Evolutionary conservation across 371 early-diverging fungal genomes (phyloP).

Genomic region (Capillidium heterosporum): DNA sequence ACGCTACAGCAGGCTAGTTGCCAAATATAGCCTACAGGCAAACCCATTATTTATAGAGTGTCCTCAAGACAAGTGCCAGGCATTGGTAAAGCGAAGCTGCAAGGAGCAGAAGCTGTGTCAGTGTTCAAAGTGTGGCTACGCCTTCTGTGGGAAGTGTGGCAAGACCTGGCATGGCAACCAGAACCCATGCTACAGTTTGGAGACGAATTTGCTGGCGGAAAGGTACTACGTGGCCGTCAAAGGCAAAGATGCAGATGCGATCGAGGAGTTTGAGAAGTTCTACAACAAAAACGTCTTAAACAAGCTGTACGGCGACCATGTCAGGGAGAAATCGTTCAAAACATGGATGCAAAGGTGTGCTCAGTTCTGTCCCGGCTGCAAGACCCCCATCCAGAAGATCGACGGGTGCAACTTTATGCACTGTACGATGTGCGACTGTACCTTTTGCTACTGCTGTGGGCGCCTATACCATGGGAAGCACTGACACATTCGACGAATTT

Average conservation of each 20-base stretch:
- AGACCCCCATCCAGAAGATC: conserved; percentile 9
- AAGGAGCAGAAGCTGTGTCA: conserved; percentile 8
- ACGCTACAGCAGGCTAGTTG: conserved; percentile 7
- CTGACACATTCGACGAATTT: no score
- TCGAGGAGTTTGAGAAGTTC: conserved; percentile 5
- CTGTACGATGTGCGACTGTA: conserved; percentile 9
- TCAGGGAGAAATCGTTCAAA: neutral
- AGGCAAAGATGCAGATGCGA: neutral
- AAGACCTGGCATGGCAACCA: conserved; percentile 9
- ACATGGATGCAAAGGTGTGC: conserved; percentile 8
- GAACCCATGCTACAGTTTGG: neutral
- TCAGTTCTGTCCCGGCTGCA: conserved; percentile 9
- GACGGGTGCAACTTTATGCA: conserved; percentile 13
- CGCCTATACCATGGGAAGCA: no score
- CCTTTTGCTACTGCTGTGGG: conserved; percentile 14
- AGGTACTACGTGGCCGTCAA: conserved; percentile 6
- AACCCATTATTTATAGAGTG: conserved; percentile 10
- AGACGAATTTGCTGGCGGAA: conserved; percentile 2
- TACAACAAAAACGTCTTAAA: conserved; percentile 9
- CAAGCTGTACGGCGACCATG: conserved; percentile 6
- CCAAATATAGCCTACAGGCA: conserved; percentile 8
- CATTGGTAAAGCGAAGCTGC: conserved; percentile 5
- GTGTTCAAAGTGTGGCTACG: conserved; percentile 11
- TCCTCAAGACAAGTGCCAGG: conserved; percentile 8
- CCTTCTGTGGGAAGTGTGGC: conserved; percentile 11